Percentiles rank a stretch among this genome's conserved stretches.
Evolutionary conservation across 106 monocot genomes (phyloP).

Genomic region (Platanthera guangdongensis): DNA sequence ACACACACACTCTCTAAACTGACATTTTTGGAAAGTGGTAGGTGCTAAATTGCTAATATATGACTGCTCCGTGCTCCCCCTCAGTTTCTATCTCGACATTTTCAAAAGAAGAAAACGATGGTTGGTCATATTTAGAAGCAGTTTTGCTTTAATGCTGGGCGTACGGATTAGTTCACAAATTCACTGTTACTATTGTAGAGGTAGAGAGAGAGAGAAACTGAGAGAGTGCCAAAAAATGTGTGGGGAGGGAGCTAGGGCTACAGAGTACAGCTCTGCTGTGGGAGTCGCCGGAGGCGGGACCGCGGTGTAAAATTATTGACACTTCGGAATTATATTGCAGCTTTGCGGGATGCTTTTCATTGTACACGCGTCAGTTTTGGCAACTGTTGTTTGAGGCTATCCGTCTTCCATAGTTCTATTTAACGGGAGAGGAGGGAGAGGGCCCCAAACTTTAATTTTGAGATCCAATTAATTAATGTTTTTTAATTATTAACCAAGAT

Average conservation of each 20-base stretch:
- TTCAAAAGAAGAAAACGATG: too few species aligned
- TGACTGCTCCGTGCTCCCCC: too few species aligned
- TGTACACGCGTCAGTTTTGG: not conserved
- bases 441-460: not conserved
- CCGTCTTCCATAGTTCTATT: not conserved
- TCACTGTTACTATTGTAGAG: not conserved
- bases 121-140: not conserved
- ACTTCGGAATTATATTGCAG: not conserved
- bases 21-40: not conserved
- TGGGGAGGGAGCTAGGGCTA: constrained; percentile 1
- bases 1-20: too few species aligned
- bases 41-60: not conserved
- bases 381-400: not conserved
- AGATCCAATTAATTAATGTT: not conserved
- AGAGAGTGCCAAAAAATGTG: not conserved
- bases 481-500: too few species aligned
- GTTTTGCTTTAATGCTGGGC: not conserved
- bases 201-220: not conserved
- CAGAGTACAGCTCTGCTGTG: not conserved
- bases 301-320: not conserved
- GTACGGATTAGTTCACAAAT: not conserved
- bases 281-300: not conserved
- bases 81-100: too few species aligned
- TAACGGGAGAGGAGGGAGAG: too few species aligned
- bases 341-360: not conserved